These are phyloP conservation scores for Wickerhamiella musiphila DNA, from an alignment of 805 yeast genomes.

Conservation along the genomic window DNA sequence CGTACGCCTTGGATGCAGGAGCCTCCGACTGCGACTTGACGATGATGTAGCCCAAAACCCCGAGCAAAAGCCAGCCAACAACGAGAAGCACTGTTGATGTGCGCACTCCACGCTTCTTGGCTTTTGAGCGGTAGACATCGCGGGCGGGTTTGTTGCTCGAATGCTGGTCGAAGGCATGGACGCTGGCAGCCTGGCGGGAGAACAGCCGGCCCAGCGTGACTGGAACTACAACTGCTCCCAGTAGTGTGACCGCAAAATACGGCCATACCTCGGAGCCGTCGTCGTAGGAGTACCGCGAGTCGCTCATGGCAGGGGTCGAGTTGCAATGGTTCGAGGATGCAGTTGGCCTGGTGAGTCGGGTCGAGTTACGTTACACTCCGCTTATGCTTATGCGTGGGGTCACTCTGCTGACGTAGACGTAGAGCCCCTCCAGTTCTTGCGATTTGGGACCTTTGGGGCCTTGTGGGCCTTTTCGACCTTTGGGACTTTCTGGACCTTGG, in stretches of 20 bases:
- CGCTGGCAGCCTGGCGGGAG: background rate
- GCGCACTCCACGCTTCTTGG: conserved; percentile 14
- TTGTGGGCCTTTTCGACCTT: no score
- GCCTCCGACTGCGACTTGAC: conserved; percentile 17
- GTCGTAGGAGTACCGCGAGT: conserved; percentile 58
- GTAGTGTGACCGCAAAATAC: conserved; percentile 58
- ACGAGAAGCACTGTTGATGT: conserved; percentile 18
- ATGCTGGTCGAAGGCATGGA: background rate
- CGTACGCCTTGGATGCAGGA: conserved; percentile 34
- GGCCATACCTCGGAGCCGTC: conserved; percentile 91
- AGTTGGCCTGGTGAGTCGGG: no score
- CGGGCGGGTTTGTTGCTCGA: conserved; percentile 16
- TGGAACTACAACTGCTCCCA: conserved; percentile 54
- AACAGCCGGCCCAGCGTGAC: conserved; percentile 29
- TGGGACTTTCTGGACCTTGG: no score
- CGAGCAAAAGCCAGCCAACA: conserved; percentile 47
- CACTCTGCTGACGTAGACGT: no score
- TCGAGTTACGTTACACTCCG: no score
- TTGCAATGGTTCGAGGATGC: no score
- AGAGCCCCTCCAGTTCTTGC: no score
- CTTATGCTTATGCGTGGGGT: no score
- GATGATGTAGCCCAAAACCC: conserved; percentile 25
- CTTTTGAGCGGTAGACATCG: conserved; percentile 24
- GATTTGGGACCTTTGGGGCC: no score
- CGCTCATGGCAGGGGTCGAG: conserved; percentile 34